Percentiles rank a stretch among this genome's conserved stretches.
Evolutionary conservation across 495 filamentous ascomycete genomes (phyloP).

Genomic region (Copromyces sp.): DNA sequence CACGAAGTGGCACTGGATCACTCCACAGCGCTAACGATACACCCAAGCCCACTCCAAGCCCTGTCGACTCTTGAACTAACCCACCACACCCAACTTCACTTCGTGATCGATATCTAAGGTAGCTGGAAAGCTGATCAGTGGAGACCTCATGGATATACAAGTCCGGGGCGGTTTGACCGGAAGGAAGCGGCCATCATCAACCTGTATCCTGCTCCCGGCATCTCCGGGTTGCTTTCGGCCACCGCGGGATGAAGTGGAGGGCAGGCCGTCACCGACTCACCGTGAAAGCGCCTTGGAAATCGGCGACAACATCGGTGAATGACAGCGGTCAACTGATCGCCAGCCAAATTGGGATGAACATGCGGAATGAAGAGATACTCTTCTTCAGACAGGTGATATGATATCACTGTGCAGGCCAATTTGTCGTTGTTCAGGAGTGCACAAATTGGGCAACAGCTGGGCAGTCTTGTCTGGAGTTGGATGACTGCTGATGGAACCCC

Average conservation of each 20-base stretch:
- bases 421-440: neutral
- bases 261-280: neutral
- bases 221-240: neutral
- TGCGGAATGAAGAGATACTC: neutral
- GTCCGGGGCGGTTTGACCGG: neutral
- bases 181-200: neutral
- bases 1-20: neutral
- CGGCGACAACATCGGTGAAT: neutral
- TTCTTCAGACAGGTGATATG: neutral
- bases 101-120: neutral
- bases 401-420: neutral
- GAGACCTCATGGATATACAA: neutral
- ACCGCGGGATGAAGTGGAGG: neutral
- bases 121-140: neutral
- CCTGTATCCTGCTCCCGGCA: neutral
- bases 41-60: neutral
- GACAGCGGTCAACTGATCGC: neutral
- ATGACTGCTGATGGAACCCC: neutral
- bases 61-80: neutral
- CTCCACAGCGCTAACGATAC: neutral
- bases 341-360: neutral
- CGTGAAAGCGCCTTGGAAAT: neutral
- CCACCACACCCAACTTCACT: neutral
- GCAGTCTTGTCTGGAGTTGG: neutral
- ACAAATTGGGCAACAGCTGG: neutral